Conservation (phyloP, 23 red algal species). For the Pyropia haitanensis region DNA sequence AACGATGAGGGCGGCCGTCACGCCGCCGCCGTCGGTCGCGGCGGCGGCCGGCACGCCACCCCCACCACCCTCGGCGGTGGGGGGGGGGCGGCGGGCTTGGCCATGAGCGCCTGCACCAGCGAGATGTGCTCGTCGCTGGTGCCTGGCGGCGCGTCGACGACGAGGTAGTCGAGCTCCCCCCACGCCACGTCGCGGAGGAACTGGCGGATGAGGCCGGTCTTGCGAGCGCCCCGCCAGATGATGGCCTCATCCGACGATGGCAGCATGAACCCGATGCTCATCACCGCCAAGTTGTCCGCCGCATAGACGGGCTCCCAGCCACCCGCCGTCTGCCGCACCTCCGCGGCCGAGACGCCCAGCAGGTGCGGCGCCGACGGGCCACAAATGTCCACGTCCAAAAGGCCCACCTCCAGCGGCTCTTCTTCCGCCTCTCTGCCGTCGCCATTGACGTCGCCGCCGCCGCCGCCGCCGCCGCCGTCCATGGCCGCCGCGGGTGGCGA, state of each 20-base stretch:
- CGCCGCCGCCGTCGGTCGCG: too few relatives aligned
- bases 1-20: constrained; percentile 49
- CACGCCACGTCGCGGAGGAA: constrained; percentile 90
- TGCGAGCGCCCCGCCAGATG: constrained; percentile 85
- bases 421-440: not conserved
- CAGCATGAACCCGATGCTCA: constrained; percentile 97
- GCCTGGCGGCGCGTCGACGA: constrained; percentile 90
- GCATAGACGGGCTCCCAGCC: constrained; percentile 93
- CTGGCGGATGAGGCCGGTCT: constrained; percentile 91
- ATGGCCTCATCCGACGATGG: constrained; percentile 74
- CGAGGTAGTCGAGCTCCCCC: constrained; percentile 90
- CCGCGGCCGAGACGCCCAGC: constrained; percentile 55
- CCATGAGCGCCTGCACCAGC: constrained; percentile 69
- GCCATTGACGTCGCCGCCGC: not conserved
- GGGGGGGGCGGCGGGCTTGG: not conserved
- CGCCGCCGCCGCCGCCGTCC: not conserved
- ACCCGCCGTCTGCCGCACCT: constrained; percentile 66
- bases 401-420: constrained; percentile 37
- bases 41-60: constrained; percentile 4
- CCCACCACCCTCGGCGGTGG: too few relatives aligned
- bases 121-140: constrained; percentile 99
- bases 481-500: not conserved
- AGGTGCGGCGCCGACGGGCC: constrained; percentile 81
- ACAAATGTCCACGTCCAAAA: constrained; percentile 91
- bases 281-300: constrained; percentile 74